phyloP scores from a whole-genome alignment of 2,329 filamentous ascomycete genomes.

The Berkeleyomyces basicola region DNA sequence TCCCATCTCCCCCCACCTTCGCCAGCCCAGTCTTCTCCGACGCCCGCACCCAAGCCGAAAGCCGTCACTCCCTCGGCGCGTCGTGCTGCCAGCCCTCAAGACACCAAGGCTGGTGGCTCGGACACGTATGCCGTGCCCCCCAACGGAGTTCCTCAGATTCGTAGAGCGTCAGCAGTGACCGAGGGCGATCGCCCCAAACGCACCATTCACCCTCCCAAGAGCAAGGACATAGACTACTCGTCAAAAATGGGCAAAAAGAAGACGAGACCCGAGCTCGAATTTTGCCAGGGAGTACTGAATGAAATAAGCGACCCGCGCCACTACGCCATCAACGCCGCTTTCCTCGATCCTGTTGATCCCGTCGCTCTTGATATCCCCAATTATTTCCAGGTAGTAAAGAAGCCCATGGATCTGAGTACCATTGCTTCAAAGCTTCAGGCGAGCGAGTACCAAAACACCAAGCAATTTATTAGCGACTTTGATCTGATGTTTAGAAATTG shows the following conservation, averaged over 20 bases:
- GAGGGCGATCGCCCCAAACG: conserved; percentile 76
- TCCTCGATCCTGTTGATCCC: conserved; percentile 74
- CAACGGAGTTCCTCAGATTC: conserved; percentile 63
- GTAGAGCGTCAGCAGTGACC: conserved; percentile 64
- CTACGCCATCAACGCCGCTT: conserved; percentile 49
- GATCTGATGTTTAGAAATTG: conserved; percentile 78
- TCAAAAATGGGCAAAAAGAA: conserved; percentile 71
- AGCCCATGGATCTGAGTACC: conserved; percentile 88
- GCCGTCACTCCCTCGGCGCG: conserved; percentile 15
- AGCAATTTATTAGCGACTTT: conserved; percentile 75
- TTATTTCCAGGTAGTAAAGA: conserved; percentile 88
- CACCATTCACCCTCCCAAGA: conserved; percentile 79
- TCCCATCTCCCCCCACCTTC: conserved; percentile 16
- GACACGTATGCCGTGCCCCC: conserved; percentile 56
- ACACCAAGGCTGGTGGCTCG: conserved; percentile 28
- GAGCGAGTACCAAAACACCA: conserved; percentile 64
- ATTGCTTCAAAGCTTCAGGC: conserved; percentile 59
- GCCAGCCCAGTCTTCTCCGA: not conserved
- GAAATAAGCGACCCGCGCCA: conserved; percentile 66
- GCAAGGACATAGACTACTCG: conserved; percentile 79
- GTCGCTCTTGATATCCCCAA: conserved; percentile 85
- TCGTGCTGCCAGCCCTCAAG: conserved; percentile 27
- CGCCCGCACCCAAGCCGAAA: conserved; percentile 23
- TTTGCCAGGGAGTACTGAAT: conserved; percentile 65
- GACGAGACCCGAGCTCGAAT: conserved; percentile 73